Base-by-base conservation (phyloP, 2,329 filamentous ascomycete species). In the Verticillium dahliae region DNA sequence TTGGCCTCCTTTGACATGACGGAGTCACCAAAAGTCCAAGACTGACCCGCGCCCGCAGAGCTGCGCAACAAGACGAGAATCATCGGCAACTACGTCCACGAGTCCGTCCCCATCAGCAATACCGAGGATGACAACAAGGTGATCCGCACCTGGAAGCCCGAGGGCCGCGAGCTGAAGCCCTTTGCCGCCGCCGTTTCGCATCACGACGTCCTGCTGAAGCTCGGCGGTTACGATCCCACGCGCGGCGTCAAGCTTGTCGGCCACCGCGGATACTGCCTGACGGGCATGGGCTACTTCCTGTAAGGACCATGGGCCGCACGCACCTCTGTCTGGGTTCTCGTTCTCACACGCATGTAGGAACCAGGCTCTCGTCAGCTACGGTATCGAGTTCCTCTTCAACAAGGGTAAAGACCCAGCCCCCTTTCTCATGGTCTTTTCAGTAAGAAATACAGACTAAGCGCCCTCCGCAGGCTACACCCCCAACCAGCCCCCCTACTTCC, bases 351-450 rank as follows among this genome's bases (percentile, higher is more conserved):
- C 7, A 6, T 34, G 55, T 58, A 67, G 65, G 37, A 97, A 97
- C 78, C 89, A 95, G 73, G 95, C 95, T 1, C 83, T 99, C 59
- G 88, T 97, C 76, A 97, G 97, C 78, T 99, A 98, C 73, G 94
- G 93, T 60, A 81, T 97, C 57, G 90, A 96, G 71, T 98, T 96
- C 75, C 86, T 98, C 61, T 86, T 86, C 75, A 81, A 85, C 69
- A 90, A 89, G 75, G 92, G 56, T 58, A 34, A 31, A 31, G 27
- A 31, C 9, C n/a, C 37, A 15, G 18, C 27, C 27, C 10, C 27
- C 22, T 13, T 14, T n/a, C 56, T 34, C 27, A 13, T 41, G 14
- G 11, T 11, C 35, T 18, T 27, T 13, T 58, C 27, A 31, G 27
- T 31, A 31, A 4, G 27, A 31, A 5, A 31, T 31, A 31, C 27